Evolutionary conservation across 176 grass and related monocot species (phyloP), one percentile per base, ranked within the genome.

Genomic region (Carex myosuroides): DNA sequence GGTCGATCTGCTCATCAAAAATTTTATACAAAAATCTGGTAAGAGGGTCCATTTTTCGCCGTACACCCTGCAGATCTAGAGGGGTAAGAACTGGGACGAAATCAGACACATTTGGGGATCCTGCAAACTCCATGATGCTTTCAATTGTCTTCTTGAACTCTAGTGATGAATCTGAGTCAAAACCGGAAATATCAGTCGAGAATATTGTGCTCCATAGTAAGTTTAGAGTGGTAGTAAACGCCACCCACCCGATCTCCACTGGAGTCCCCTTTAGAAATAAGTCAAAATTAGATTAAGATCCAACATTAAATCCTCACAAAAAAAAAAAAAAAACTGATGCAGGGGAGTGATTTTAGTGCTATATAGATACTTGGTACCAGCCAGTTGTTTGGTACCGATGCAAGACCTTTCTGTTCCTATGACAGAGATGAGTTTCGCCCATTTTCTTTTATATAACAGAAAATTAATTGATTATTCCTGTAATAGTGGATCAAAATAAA

Each of bases 1-100:
- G 7, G 18, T 88, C 81, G n/a, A 94, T 92, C 54, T 87, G 81
- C 11, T 83, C 13, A 29, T 94, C 86, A 18, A 94, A 79, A 5
- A 87, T 8, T 3, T 18, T 13, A 64, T 87, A 60, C 2, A 79
- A 21, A 55, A 17, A 64, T 16, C 2, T 22, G 10, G 87, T 0
- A 72, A 50, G 21, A 0, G 1, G 16, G 1, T 60, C 20, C 1
- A 82, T 10, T 1, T 53, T 48, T n/a, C 66, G 64, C 16, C 54
- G 76, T 42, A 3, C 48, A 46, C 93, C 87, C 79, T 92, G 89
- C 10, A 87, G 75, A 59, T 96, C 94, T 8, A 74, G 8, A 0
- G 44, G 17, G 29, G 86, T 69, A 8, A 94, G 56, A 6, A 44
- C 41, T 6, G 41, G 41, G 41, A 44, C 8, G 41, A 44, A 44